Base-by-base conservation (phyloP, 352 stramenopile species). In the Globisporangium rhizosaccharum region DNA sequence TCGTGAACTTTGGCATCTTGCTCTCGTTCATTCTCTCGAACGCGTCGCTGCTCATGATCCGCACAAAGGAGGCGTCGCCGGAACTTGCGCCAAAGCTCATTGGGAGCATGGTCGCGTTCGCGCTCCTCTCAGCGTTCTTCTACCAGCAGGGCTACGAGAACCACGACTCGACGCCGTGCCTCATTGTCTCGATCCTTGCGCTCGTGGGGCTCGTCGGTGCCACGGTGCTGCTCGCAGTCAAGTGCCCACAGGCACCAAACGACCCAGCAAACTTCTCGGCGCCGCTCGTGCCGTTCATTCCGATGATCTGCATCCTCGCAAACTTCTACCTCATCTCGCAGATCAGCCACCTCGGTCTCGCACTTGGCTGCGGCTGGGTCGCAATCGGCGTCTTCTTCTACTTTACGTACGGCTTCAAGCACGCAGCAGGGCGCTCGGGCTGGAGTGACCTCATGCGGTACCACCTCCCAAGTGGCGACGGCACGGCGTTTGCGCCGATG, bases 1-100 rank as follows among this genome's bases (percentile, higher is more conserved):
- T 95, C 55, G 87, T 96, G 5, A 91, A 72, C 60, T 91, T 92
- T 46, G 88, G 86, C 23, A 86, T 95, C 36, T 71, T 96, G 45
- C 65, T 94, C 56, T 89, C 81, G 26, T 95, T 96, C 66, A 89
- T 89, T 60, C 68, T 94, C 53, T 73, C 86, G 23, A 93, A 94
- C 58, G 61, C 72, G 18, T 78, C 82, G 53, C 66, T 94, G 4
- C 59, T 88, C 9, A 63, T 94, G 44, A 60, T 84, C 14, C 82
- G 84, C 55, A 86, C 70, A 50, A 73, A 72, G 53, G 65, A 79
- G 8, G 58, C 70, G 45, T 90, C 80, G 26, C 78, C 82, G 12
- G 62, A 50, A 26, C 41, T 82, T 20, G 63, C 75, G 1, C 61
- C 75, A 18, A 62, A 55, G 18, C 57, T 82, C 53, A 68, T 76